These are phyloP conservation scores for Scleroderma bovista DNA, from an alignment of 768 basidiomycete genomes.

Conservation along the genomic window DNA sequence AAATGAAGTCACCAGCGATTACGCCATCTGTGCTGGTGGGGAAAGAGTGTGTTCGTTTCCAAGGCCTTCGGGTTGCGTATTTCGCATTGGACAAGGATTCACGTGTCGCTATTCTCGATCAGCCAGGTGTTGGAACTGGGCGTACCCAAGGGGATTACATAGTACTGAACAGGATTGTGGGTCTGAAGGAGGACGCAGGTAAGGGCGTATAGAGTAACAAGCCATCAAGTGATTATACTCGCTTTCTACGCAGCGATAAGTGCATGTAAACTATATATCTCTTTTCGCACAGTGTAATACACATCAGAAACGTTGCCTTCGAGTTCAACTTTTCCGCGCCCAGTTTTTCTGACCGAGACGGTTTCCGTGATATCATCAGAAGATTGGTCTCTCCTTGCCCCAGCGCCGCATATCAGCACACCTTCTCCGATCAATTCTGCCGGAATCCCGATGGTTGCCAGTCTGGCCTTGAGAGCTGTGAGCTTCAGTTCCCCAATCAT, in stretches of 20 bases:
- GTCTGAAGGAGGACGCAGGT: conserved; percentile 89
- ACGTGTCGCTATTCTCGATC: conserved; percentile 57
- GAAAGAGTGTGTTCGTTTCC: conserved; percentile 92
- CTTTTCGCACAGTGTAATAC: conserved; percentile 83
- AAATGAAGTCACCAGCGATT: conserved; percentile 62
- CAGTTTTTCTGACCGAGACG: conserved; percentile 87
- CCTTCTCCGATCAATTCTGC: conserved; percentile 98
- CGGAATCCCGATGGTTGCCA: conserved; percentile 70
- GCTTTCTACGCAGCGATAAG: conserved; percentile 60
- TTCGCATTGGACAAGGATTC: conserved; percentile 91
- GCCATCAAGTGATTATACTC: neutral
- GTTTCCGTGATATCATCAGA: conserved; percentile 52
- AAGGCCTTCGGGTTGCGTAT: conserved; percentile 92
- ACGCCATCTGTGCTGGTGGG: conserved; percentile 75
- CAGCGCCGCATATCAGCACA: conserved; percentile 80
- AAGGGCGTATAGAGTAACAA: conserved; percentile 49
- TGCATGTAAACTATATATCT: conserved; percentile 89
- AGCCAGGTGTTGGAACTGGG: conserved; percentile 37
- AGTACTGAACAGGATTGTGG: conserved; percentile 88
- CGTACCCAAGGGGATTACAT: conserved; percentile 69
- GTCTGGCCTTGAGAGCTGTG: conserved; percentile 77
- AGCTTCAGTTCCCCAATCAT: conserved; percentile 98
- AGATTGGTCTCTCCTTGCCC: conserved; percentile 38
- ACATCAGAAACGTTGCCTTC: conserved; percentile 86
- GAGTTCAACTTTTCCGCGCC: conserved; percentile 77